Percentiles rank a stretch among this genome's conserved stretches.
Conservation (phyloP, 2,329 filamentous ascomycete genomes). For the Cadophora sp. region DNA sequence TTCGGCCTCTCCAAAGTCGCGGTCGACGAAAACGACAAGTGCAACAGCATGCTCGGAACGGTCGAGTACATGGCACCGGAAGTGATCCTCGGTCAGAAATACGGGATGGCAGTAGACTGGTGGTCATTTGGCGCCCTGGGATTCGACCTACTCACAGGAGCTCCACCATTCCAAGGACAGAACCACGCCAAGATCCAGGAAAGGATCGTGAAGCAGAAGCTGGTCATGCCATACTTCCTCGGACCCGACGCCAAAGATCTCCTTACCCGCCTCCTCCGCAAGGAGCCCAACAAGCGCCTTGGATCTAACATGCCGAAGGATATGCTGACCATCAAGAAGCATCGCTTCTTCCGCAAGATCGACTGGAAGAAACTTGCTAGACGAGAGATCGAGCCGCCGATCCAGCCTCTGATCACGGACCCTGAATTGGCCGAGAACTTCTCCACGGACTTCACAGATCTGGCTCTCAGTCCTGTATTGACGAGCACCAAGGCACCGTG, state of each 20-base stretch:
- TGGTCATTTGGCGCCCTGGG: conserved; percentile 96
- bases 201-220: conserved; percentile 93
- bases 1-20: conserved; percentile 97
- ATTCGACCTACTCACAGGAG: conserved; percentile 90
- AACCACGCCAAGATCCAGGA: conserved; percentile 96
- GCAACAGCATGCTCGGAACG: conserved; percentile 91
- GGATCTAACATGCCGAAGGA: conserved; percentile 91
- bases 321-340: conserved; percentile 82
- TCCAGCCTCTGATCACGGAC: conserved; percentile 92
- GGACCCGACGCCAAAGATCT: conserved; percentile 93
- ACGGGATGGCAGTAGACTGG: conserved; percentile 96
- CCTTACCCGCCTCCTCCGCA: conserved; percentile 85
- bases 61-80: conserved; percentile 99
- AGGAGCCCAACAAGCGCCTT: conserved; percentile 89
- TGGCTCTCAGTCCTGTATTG: conserved; percentile 78
- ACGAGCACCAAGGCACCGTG: conserved; percentile 43
- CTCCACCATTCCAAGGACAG: conserved; percentile 86
- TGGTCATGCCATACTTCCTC: conserved; percentile 87
- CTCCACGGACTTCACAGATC: conserved; percentile 85
- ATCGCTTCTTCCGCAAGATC: conserved; percentile 96
- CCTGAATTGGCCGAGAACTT: conserved; percentile 98
- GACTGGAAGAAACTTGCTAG: conserved; percentile 89
- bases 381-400: conserved; percentile 85
- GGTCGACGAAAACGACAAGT: conserved; percentile 71
- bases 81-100: conserved; percentile 85